Evolutionary conservation across 2,329 filamentous ascomycete genomes (phyloP).

Genomic region (Aspergillus tanneri): DNA sequence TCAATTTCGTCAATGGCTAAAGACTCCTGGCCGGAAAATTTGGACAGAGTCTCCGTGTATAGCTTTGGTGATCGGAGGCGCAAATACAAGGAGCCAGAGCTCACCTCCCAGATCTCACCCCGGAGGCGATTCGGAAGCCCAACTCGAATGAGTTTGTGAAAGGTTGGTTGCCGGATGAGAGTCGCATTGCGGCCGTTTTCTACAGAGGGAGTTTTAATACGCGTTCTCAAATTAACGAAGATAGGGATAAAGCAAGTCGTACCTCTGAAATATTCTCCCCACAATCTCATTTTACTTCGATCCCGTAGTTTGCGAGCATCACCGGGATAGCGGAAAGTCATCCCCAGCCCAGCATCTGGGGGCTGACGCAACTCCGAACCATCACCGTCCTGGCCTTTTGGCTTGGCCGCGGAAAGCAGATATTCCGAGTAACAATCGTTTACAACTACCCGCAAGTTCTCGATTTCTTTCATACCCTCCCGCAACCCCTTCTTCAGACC

Average conservation of each 20-base stretch:
- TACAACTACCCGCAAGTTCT: slow-evolving; percentile 76
- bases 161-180: slow-evolving; percentile 90
- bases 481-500: slow-evolving; percentile 86
- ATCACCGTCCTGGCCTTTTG: slow-evolving; percentile 53
- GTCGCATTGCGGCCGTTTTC: slow-evolving; percentile 94
- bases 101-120: slow-evolving; percentile 94
- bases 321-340: slow-evolving; percentile 91
- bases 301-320: slow-evolving; percentile 92
- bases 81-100: slow-evolving; percentile 85
- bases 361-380: slow-evolving; percentile 51
- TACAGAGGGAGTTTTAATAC: slow-evolving; percentile 25
- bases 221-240: slow-evolving; percentile 1
- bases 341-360: slow-evolving; percentile 90
- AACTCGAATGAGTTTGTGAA: slow-evolving; percentile 95
- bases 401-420: slow-evolving; percentile 53
- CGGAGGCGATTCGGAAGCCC: slow-evolving; percentile 88
- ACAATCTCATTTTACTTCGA: slow-evolving; percentile 93
- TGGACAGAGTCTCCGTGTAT: slow-evolving; percentile 79
- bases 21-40: slow-evolving; percentile 81
- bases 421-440: slow-evolving; percentile 90
- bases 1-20: slow-evolving; percentile 98
- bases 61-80: slow-evolving; percentile 81
- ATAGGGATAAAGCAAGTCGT: slow-evolving; percentile 11
- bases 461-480: slow-evolving; percentile 82
- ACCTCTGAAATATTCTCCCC: slow-evolving; percentile 87